These are phyloP conservation scores for Salix koriyanagi DNA, from an alignment of 345 rosid genomes.

Conservation along the genomic window DNA sequence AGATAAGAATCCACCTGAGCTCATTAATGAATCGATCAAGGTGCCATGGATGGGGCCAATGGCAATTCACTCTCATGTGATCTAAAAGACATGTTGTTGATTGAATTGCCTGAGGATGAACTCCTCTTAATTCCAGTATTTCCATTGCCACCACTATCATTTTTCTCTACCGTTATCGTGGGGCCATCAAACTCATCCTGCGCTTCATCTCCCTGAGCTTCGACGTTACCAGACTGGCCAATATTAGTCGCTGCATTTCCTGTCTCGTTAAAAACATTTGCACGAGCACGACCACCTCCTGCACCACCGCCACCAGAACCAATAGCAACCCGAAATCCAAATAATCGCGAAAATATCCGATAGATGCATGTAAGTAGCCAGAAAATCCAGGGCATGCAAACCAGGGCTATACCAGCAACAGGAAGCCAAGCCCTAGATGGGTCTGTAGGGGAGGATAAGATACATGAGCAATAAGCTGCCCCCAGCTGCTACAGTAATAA, in stretches of 20 bases:
- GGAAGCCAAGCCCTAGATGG: conserved; percentile 49
- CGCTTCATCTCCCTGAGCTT: background rate
- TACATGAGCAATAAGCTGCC: conserved; percentile 60
- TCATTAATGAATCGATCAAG: conserved; percentile 8
- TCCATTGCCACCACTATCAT: background rate
- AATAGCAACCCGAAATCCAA: conserved; percentile 51
- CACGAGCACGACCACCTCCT: background rate
- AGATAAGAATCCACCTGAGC: background rate
- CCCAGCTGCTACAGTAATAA: conserved; percentile 42
- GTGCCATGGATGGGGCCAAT: conserved; percentile 30
- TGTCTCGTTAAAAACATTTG: background rate
- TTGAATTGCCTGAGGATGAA: conserved; percentile 4
- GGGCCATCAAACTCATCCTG: conserved; percentile 6
- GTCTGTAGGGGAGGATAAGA: conserved; percentile 39
- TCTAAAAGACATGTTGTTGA: conserved; percentile 4
- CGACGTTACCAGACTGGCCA: background rate
- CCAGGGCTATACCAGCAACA: conserved; percentile 51
- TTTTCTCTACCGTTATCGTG: conserved; percentile 5
- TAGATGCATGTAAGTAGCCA: conserved; percentile 60
- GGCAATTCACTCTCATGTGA: conserved; percentile 46
- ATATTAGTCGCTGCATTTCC: background rate
- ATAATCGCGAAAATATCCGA: conserved; percentile 51
- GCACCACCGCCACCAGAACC: conserved; percentile 23
- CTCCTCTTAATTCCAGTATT: background rate
- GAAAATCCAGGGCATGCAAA: conserved; percentile 80